Evolutionary conservation across 2,329 filamentous ascomycete species (phyloP).

Genomic region (Trichoderma sp.): DNA sequence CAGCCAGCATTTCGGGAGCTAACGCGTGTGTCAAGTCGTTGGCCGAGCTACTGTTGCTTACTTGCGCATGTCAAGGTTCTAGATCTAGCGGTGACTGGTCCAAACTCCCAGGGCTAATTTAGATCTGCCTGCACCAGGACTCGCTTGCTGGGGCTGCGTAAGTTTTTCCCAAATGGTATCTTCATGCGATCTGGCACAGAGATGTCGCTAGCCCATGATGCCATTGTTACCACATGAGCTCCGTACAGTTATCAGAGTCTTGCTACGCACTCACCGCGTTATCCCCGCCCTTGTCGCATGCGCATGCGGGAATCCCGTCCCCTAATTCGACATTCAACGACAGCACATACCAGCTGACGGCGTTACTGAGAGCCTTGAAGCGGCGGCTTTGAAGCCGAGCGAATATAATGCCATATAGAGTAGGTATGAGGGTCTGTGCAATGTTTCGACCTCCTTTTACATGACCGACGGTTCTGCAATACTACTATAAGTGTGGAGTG

Average conservation of each 20-base stretch:
- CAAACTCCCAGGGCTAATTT: conserved; percentile 56
- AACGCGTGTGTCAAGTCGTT: conserved; percentile 58
- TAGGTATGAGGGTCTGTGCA: conserved; percentile 25
- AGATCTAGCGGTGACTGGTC: conserved; percentile 54
- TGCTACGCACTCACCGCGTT: conserved; percentile 47
- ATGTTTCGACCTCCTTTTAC: not conserved
- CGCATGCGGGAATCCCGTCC: conserved; percentile 41
- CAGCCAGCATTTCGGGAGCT: conserved; percentile 51
- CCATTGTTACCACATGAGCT: not conserved
- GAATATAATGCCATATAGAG: conserved; percentile 37
- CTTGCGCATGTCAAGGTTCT: conserved; percentile 43
- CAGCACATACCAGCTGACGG: conserved; percentile 46
- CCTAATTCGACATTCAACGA: conserved; percentile 40
- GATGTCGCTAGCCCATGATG: conserved; percentile 5
- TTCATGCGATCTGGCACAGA: not conserved
- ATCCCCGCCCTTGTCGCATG: conserved; percentile 49
- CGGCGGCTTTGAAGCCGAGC: conserved; percentile 44
- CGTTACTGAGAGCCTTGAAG: conserved; percentile 37
- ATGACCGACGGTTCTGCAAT: not conserved
- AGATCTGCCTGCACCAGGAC: conserved; percentile 53
- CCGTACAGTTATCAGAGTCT: conserved; percentile 31
- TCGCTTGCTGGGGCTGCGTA: conserved; percentile 48
- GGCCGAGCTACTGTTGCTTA: conserved; percentile 29
- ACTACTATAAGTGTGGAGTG: not conserved
- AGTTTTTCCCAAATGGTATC: conserved; percentile 16